These are phyloP conservation scores for Kazachstania kunashirensis DNA, from an alignment of 805 yeast genomes.

Conservation along the genomic window DNA sequence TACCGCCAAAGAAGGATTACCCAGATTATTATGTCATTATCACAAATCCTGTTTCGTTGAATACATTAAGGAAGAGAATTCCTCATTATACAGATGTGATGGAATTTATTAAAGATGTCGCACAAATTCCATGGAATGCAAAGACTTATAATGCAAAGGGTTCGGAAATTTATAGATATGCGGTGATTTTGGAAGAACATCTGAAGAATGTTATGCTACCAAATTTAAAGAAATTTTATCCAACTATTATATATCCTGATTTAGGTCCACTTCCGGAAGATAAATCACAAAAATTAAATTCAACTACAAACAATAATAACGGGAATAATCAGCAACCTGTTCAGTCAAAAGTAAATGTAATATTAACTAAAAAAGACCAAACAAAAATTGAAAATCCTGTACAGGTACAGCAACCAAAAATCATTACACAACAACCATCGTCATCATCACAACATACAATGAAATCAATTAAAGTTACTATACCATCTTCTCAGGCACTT, in stretches of 20 bases:
- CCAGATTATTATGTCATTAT: slow-evolving; percentile 76
- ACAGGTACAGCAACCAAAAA: too few relatives aligned
- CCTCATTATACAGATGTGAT: slow-evolving; percentile 52
- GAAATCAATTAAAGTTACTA: too few relatives aligned
- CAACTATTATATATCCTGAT: slow-evolving; percentile 35
- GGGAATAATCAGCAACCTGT: too few relatives aligned
- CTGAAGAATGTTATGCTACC: slow-evolving; percentile 31
- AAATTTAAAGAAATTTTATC: slow-evolving; percentile 26
- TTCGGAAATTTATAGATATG: slow-evolving; percentile 60
- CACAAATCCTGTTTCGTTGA: slow-evolving; percentile 71
- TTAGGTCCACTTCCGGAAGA: slow-evolving; percentile 62
- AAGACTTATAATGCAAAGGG: slow-evolving; percentile 67
- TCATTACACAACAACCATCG: too few relatives aligned
- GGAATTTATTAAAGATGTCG: slow-evolving; percentile 66
- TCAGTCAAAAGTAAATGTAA: too few relatives aligned
- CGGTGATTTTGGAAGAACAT: slow-evolving; percentile 39
- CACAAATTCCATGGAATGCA: slow-evolving; percentile 87
- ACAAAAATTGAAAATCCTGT: too few relatives aligned
- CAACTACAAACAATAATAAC: too few relatives aligned
- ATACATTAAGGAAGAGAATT: slow-evolving; percentile 54
- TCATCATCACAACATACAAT: too few relatives aligned
- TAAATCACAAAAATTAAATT: background rate
- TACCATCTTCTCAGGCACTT: too few relatives aligned
- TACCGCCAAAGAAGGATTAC: slow-evolving; percentile 60
- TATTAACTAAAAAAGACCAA: too few relatives aligned